Evolutionary conservation across 306 rosid species (phyloP), one percentile per base, ranked within the genome.

Genomic region (Vicia sativa): DNA sequence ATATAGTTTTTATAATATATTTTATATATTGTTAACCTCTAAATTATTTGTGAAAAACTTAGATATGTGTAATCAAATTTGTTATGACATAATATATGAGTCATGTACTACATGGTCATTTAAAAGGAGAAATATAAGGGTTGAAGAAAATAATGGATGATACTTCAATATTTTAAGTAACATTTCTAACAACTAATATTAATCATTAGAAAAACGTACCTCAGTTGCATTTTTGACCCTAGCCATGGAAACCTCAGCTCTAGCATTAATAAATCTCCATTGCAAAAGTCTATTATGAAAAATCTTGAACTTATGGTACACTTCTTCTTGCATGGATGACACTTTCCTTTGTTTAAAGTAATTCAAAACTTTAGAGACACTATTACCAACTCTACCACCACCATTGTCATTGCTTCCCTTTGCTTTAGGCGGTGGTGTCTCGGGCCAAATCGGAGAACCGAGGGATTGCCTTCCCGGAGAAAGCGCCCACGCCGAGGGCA

Each of bases 401-500:
- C 65, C 14, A 3, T 60, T 21, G 0, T 43, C 35, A 11, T 82
- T 38, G 1, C 35, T 11, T 6, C 67, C 35, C 1, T 11, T 12
- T 15, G 34, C 11, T 75, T 82, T 68, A 13, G 9, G 23, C 0
- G 46, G 72, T 2, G 42, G 72, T 4, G 61, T 1, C 23, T 73
- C 71, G 0, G 65, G 45, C 15, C 48, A 73, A 3, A 35, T 15
- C 13, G 82, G 70, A 39, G 56, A 68, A 2, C 85, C 68, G 6
- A 82, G 59, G 29, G 78, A 69, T 66, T 84, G 48, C 12, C 81
- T 72, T 34, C 87, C 96, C 0, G 96, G 95, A 0, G 98, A 92
- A 41, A 92, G 68, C 0, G 96, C 96, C 98, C 98, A 92, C 0
- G 98, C 95, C 0, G 96, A 89, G 1, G 90, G 85, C 15, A 79